Base-by-base conservation (phyloP, 139 green algal genomes). In the Zygnema circumcarinatum region DNA sequence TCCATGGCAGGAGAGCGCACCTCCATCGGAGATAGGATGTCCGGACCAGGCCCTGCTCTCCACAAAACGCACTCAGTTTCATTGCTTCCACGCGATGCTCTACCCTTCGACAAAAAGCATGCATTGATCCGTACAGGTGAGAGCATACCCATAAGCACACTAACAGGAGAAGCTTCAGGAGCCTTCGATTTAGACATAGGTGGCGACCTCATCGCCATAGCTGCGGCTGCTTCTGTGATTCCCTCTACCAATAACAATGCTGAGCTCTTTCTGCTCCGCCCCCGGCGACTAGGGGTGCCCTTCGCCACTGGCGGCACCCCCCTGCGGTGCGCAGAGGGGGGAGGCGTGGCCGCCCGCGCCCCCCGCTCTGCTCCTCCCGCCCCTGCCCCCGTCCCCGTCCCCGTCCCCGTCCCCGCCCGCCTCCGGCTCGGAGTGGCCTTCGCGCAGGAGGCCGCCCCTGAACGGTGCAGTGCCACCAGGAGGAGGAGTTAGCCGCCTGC, bases 71-170 rank as follows among this genome's bases (percentile, higher is more conserved):
- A 35, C 67, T 53, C 25, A 22, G 1, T 36, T 20, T 35, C 25
- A 35, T 1, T 36, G 21, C 35, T n/a, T 53, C 35, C 11, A 53
- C 1, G 11, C 38, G 38, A 1, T 76, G 38, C 38, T 53, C 21
- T 53, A 20, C 21, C 20, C 20, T 1, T 53, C 25, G 38, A 35
- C 35, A 16, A 41, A 62, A 53, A 29, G 68, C 68, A 16, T 25
- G 22, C 38, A 22, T 76, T 76, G 7, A 2, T 22, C 35, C 22
- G 68, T 21, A 35, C 38, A 33, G 38, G 21, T 21, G 68, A 1
- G 38, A 75, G 67, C 36, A 2, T 81, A 81, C 74, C 42, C 29
- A 81, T 69, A 7, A 81, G 74, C 31, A 81, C 74, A 81, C 74
- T 81, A 35, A 81, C 35, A 31, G 74, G 74, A 1, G 74, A 81